Conservation (phyloP, 2,329 filamentous ascomycete species). For the Monilinia vaccinii-corymbosi region DNA sequence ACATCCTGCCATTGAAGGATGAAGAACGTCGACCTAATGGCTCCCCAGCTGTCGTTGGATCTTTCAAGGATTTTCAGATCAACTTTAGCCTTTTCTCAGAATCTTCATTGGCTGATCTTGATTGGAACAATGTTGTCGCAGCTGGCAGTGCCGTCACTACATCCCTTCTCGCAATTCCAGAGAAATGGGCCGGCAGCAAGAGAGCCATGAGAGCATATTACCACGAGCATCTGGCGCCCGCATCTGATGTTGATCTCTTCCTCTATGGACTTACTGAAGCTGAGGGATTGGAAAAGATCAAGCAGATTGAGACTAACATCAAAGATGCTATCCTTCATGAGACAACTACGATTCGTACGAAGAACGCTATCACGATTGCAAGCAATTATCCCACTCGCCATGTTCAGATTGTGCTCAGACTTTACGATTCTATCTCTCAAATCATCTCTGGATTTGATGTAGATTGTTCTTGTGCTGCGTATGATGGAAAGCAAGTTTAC, state of each 20-base stretch:
- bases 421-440: slow-evolving; percentile 77
- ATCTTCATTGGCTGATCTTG: slow-evolving; percentile 61
- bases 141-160: slow-evolving; percentile 77
- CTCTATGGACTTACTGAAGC: slow-evolving; percentile 72
- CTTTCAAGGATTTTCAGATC: slow-evolving; percentile 61
- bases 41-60: slow-evolving; percentile 57
- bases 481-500: slow-evolving; percentile 72
- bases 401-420: slow-evolving; percentile 72
- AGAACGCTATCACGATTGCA: slow-evolving; percentile 78
- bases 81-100: slow-evolving; percentile 82
- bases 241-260: slow-evolving; percentile 82
- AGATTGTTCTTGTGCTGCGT: slow-evolving; percentile 73
- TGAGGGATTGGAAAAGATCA: slow-evolving; percentile 74
- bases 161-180: slow-evolving; percentile 61
- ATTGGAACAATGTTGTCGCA: slow-evolving; percentile 76
- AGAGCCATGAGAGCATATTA: slow-evolving; percentile 62
- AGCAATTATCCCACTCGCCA: slow-evolving; percentile 78
- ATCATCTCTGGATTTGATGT: slow-evolving; percentile 86
- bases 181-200: slow-evolving; percentile 53
- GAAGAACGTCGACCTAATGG: slow-evolving; percentile 53
- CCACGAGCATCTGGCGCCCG: slow-evolving; percentile 70
- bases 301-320: slow-evolving; percentile 67
- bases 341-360: slow-evolving; percentile 75
- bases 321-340: slow-evolving; percentile 73
- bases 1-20: slow-evolving; percentile 59